Evolutionary conservation across 148 eudicot genomes (phyloP), one percentile per base, ranked within the genome.

Genomic region (Rhododendron kiyosumense): DNA sequence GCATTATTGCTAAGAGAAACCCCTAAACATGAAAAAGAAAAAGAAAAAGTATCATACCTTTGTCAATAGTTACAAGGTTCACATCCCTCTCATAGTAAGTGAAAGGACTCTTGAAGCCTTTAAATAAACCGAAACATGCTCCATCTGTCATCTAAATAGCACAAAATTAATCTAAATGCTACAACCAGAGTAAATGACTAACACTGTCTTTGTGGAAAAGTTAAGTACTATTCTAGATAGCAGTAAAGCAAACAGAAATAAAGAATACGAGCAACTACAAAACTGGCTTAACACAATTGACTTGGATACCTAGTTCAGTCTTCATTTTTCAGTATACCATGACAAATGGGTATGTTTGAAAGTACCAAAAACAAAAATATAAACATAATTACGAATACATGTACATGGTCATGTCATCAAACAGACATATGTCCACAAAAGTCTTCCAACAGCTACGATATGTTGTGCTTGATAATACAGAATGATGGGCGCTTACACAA

Each of bases 11-110:
- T 43, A 48, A 49, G 46, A 84, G 79, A 73, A 73, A 45, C 48
- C 11, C 81, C 12, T 43, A 78, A 46, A 78, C 79, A 41, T 28
- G 13, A 71, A 15, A 41, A 83, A 9, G 5, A 5, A 17, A 20
- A 24, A 49, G 32, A 20, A 57, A 89, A 85, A 49, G 22, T 12
- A 13, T 41, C 88, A 57, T 89, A 95, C 99, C 98, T 87, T 85
- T 88, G 79, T 91, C 90, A 85, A 96, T 93, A 84, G 49, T 81
- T 78, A 74, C 85, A 89, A 95, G 86, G 86, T 95, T 91, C 73
- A 88, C 87, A 78, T 93, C 91, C 87, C 83, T 85, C 89, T 85
- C 94, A 78, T 87, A 86, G 83, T 86, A 92, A 65, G 92, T 43
- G 51, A 90, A 84, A 74, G 90, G 93, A 78, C 77, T 85, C 76